phyloP scores from a whole-genome alignment of 148 eudicot species.

The Agrostemma githago region DNA sequence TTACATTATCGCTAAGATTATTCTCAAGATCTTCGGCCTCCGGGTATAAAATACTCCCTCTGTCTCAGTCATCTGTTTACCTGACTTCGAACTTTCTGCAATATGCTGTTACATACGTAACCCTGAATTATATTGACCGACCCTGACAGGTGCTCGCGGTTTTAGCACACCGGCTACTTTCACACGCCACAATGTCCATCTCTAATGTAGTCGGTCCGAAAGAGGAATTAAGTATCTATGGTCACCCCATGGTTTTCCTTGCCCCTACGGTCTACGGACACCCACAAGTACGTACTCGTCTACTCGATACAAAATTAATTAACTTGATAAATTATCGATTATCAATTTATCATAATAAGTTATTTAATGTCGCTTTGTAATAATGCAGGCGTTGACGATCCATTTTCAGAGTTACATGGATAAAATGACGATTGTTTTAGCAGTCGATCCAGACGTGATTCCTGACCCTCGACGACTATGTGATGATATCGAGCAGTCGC shows the following conservation, averaged over 20 bases:
- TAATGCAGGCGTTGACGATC: constrained; percentile 52
- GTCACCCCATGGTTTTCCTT: constrained; percentile 46
- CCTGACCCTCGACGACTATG: constrained; percentile 51
- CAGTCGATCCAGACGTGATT: constrained; percentile 40
- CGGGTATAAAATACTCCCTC: constrained; percentile 26
- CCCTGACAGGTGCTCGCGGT: constrained; percentile 27
- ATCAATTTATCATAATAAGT: not conserved
- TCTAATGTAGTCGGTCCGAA: constrained; percentile 64
- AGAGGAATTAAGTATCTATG: constrained; percentile 59
- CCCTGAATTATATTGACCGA: not conserved
- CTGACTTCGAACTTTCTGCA: not conserved
- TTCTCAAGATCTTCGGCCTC: constrained; percentile 35
- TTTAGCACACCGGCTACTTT: constrained; percentile 19
- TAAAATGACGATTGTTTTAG: constrained; percentile 37
- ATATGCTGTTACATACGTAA: too few species aligned
- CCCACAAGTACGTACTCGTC: constrained; percentile 39
- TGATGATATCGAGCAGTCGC: constrained; percentile 49
- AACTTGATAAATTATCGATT: too few species aligned
- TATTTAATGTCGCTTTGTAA: not conserved
- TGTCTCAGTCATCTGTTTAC: too few species aligned
- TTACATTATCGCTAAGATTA: constrained; percentile 14
- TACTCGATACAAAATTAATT: too few species aligned
- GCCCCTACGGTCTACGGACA: constrained; percentile 63
- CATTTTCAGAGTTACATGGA: constrained; percentile 51
- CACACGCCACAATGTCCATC: constrained; percentile 43